These are phyloP conservation scores for Citrus reticulata DNA, from an alignment of 345 rosid genomes.

Conservation along the genomic window DNA sequence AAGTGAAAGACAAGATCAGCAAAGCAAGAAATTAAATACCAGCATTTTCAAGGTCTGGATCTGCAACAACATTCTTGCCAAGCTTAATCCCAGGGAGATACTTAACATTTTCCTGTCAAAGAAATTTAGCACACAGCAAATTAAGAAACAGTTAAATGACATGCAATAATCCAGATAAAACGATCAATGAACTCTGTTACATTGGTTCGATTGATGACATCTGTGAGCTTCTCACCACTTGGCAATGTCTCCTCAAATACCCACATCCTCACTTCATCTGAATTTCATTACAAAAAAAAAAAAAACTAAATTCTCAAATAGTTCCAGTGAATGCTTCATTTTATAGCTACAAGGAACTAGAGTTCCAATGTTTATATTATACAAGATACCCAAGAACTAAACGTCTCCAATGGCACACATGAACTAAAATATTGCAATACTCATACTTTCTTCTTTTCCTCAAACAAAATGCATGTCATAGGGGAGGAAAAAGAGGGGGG, in stretches of 20 bases:
- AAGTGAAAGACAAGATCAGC: neutral
- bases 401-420: neutral
- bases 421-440: no score
- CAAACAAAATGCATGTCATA: neutral
- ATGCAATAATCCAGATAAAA: neutral
- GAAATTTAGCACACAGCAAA: neutral
- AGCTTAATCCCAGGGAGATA: conserved; percentile 92
- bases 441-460: neutral
- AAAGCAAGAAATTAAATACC: conserved; percentile 40
- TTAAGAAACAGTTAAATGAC: conserved; percentile 1
- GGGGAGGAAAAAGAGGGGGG: no score
- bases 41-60: conserved; percentile 84
- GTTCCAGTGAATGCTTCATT: conserved; percentile 3
- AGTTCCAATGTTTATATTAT: neutral
- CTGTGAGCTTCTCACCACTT: conserved; percentile 87
- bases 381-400: neutral
- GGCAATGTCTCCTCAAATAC: conserved; percentile 87
- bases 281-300: neutral
- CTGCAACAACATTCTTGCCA: conserved; percentile 80
- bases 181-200: conserved; percentile 25
- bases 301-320: neutral
- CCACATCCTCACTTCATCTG: conserved; percentile 99
- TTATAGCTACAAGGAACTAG: neutral
- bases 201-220: conserved; percentile 78
- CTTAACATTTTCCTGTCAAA: conserved; percentile 72